Conservation (phyloP, 1,284 basidiomycete species). For the Ceratorhiza oryzae-sativae region DNA sequence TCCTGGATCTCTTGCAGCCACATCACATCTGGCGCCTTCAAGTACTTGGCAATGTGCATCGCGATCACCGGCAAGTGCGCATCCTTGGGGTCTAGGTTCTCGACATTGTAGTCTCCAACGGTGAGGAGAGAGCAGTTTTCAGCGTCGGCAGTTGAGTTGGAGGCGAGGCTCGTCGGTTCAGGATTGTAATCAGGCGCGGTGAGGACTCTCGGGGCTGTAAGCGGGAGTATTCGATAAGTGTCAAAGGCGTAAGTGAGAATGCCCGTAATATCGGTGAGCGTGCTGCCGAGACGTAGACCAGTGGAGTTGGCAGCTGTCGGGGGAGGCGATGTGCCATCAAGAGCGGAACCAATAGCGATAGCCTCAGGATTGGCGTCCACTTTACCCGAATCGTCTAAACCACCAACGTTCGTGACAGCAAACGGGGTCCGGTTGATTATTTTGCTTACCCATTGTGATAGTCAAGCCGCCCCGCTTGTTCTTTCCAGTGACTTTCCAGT, state of each 20-base stretch:
- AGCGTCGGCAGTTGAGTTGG: slow-evolving; percentile 48
- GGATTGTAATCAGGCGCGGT: slow-evolving; percentile 52
- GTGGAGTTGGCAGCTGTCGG: slow-evolving; percentile 46
- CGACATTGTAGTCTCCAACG: slow-evolving; percentile 70
- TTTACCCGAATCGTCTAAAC: slow-evolving; percentile 55
- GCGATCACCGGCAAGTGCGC: slow-evolving; percentile 60
- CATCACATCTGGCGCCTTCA: slow-evolving; percentile 66
- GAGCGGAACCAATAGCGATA: slow-evolving; percentile 62
- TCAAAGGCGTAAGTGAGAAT: slow-evolving; percentile 46
- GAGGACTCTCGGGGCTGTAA: slow-evolving; percentile 49
- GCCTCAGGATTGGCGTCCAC: slow-evolving; percentile 66
- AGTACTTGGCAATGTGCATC: slow-evolving; percentile 60
- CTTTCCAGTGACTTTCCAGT: slow-evolving; percentile 64
- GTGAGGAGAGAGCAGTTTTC: slow-evolving; percentile 56
- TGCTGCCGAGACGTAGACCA: slow-evolving; percentile 55
- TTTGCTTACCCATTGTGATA: slow-evolving; percentile 57
- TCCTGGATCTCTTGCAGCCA: slow-evolving; percentile 74
- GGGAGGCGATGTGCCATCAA: slow-evolving; percentile 65
- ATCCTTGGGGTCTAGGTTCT: slow-evolving; percentile 64
- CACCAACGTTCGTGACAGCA: background rate
- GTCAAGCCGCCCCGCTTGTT: slow-evolving; percentile 66
- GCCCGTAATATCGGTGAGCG: slow-evolving; percentile 62
- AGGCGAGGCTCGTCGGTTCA: slow-evolving; percentile 54
- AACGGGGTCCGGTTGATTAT: background rate
- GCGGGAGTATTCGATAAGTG: slow-evolving; percentile 20